phyloP scores from a whole-genome alignment of 2,329 filamentous ascomycete genomes.

The Diaporthe sp. region DNA sequence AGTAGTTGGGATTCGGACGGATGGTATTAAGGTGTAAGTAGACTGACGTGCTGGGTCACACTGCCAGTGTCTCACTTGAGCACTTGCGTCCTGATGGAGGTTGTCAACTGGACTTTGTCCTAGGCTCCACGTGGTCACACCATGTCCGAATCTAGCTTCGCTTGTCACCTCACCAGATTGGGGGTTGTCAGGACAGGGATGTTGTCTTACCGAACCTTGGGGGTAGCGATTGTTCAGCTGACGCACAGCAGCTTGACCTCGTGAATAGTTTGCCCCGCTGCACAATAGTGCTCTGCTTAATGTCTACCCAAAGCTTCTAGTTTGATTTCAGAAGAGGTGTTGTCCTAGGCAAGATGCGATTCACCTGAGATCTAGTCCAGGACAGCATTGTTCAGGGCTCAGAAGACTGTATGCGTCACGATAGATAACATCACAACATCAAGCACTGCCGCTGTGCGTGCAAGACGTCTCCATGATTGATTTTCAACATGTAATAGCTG shows the following conservation, averaged over 20 bases:
- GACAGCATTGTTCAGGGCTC: too few species aligned
- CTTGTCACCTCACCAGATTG: not conserved
- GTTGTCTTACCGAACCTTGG: not conserved
- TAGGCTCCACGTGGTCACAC: conserved; percentile 24
- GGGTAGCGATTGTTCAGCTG: not conserved
- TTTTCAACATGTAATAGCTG: too few species aligned
- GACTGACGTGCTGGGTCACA: not conserved
- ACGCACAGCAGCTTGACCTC: not conserved
- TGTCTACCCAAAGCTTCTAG: too few species aligned
- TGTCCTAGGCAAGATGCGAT: too few species aligned
- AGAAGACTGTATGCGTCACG: too few species aligned
- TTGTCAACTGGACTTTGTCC: not conserved
- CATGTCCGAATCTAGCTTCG: conserved; percentile 25
- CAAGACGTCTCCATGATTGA: too few species aligned
- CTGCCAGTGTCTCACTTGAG: not conserved
- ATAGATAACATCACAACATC: too few species aligned
- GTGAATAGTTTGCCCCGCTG: not conserved
- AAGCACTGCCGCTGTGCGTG: too few species aligned
- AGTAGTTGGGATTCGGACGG: not conserved
- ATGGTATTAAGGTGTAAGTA: not conserved
- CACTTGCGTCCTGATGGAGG: not conserved
- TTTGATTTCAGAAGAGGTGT: too few species aligned
- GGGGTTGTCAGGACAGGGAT: conserved; percentile 1
- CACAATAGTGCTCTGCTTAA: not conserved
- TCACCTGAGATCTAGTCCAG: too few species aligned